phyloP scores from a whole-genome alignment of 1,284 basidiomycete species.

The Dichomitus squalens region DNA sequence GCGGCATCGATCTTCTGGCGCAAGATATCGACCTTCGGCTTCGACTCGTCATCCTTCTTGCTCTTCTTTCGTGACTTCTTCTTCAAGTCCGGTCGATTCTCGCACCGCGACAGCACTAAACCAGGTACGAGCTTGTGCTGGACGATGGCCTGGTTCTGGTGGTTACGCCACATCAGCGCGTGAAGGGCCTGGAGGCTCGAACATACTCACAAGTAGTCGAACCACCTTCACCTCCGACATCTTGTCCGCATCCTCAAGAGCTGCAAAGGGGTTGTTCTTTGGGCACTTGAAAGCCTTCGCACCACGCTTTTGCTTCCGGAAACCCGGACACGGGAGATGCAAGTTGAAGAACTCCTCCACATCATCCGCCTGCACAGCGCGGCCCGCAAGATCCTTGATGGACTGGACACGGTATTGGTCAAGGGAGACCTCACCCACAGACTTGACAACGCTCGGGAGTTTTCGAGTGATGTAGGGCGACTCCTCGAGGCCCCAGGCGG shows the following conservation, averaged over 20 bases:
- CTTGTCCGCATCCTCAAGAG: neutral
- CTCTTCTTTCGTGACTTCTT: neutral
- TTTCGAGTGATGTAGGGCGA: no score
- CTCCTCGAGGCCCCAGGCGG: no score
- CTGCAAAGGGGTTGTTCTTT: neutral
- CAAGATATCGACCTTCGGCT: neutral
- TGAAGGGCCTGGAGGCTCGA: no score
- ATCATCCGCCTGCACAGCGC: neutral
- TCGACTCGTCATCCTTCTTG: neutral
- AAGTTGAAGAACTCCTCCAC: neutral
- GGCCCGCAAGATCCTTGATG: neutral
- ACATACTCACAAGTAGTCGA: neutral
- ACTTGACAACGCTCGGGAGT: neutral
- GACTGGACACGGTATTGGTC: neutral
- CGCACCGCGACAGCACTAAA: neutral
- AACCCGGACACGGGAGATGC: neutral
- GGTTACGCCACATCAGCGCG: neutral
- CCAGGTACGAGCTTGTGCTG: neutral
- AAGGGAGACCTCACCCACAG: neutral
- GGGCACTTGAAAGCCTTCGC: no score
- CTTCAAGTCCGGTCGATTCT: neutral
- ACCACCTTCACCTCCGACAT: neutral
- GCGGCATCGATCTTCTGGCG: slow-evolving; percentile 2
- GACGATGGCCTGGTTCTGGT: neutral
- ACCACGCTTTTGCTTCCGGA: no score